Conservation (phyloP, 2,329 filamentous ascomycete genomes). For the Alternaria consortialis region DNA sequence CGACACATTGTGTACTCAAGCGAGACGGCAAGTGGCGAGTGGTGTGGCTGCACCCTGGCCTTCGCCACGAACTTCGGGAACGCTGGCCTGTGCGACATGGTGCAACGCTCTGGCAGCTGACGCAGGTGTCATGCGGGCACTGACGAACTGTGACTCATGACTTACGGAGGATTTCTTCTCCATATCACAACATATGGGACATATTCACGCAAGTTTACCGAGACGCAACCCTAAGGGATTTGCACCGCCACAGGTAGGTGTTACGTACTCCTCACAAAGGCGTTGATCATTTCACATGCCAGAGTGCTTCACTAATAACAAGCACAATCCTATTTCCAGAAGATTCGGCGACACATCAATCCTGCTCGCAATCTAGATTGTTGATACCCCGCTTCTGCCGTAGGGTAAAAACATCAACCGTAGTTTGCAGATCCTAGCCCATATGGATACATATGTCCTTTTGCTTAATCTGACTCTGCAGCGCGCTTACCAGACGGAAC, state of each 20-base stretch:
- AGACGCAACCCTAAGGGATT: background rate
- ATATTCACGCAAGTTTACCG: conserved; percentile 12
- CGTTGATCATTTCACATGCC: conserved; percentile 10
- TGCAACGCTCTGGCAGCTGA: conserved; percentile 7
- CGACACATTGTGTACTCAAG: conserved; percentile 15
- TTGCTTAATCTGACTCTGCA: conserved; percentile 1
- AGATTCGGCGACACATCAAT: conserved; percentile 7
- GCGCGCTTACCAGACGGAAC: conserved; percentile 13
- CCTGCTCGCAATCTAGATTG: conserved; percentile 6
- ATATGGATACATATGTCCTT: conserved; percentile 1
- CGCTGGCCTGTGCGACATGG: conserved; percentile 15
- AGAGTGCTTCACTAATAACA: conserved; percentile 4
- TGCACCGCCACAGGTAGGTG: conserved; percentile 15
- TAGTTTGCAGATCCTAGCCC: conserved; percentile 16
- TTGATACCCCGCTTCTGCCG: conserved; percentile 10
- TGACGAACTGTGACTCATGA: conserved; percentile 11
- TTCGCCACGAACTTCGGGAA: conserved; percentile 22
- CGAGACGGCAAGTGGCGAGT: conserved; percentile 18
- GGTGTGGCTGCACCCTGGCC: conserved; percentile 15
- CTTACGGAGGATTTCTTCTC: background rate
- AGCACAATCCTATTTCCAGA: background rate
- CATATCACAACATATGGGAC: background rate
- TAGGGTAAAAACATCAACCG: conserved; percentile 7
- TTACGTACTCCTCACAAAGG: conserved; percentile 8
- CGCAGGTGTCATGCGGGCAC: conserved; percentile 5